A percentile compares a stretch with the other conserved stretches of the same genome.
phyloP scores from a whole-genome alignment of 306 rosid genomes.

The Sechiopsis laciniata region DNA sequence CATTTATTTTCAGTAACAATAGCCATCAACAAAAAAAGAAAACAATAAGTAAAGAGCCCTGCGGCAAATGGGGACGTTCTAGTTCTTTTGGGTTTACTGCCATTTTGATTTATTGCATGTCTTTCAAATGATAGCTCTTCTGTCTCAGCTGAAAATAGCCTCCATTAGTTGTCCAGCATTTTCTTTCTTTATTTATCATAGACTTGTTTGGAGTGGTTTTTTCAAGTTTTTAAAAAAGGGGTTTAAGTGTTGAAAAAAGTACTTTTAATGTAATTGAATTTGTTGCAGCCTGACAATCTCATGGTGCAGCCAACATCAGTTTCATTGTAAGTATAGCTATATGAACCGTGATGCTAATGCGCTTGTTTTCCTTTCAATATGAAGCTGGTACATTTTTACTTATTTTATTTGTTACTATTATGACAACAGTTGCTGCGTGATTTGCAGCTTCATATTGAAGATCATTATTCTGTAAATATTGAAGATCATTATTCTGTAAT shows the following conservation, averaged over 20 bases:
- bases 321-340: constrained; percentile 57
- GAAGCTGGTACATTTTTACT: not conserved
- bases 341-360: not conserved
- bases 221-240: not conserved
- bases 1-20: too few species aligned
- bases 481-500: not conserved
- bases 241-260: not conserved
- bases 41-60: too few species aligned
- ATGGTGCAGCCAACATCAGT: constrained; percentile 71
- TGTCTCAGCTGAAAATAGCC: not conserved
- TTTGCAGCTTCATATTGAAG: not conserved
- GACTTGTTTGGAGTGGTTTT: not conserved
- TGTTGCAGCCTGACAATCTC: constrained; percentile 65
- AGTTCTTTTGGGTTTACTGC: too few species aligned
- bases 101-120: not conserved
- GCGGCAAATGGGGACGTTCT: too few species aligned
- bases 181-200: too few species aligned
- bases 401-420: not conserved
- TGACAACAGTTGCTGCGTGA: not conserved
- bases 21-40: too few species aligned
- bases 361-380: constrained; percentile 1
- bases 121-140: not conserved
- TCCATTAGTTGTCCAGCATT: not conserved
- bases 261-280: constrained; percentile 16
- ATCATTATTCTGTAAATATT: not conserved